These are phyloP conservation scores for Martiniozyma abietophila DNA, from an alignment of 805 yeast genomes.

Conservation along the genomic window DNA sequence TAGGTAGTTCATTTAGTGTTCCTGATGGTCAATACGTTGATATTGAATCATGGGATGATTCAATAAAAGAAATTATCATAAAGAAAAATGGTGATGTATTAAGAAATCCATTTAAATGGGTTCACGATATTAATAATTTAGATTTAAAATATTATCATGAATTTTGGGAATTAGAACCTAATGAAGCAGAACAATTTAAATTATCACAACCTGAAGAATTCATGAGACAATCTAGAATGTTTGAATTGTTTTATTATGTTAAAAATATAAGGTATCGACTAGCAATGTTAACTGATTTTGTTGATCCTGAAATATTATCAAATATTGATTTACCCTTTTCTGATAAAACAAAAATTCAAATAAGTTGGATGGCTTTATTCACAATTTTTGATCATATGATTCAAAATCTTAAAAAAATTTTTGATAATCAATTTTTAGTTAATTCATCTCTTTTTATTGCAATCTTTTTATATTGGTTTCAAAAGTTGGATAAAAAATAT, in stretches of 20 bases:
- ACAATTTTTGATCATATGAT: constrained; percentile 7
- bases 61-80: constrained; percentile 1
- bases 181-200: constrained; percentile 3
- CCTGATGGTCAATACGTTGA: constrained; percentile 3
- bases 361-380: constrained; percentile 7
- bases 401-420: constrained; percentile 4
- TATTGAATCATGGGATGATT: constrained; percentile 3
- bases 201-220: constrained; percentile 4
- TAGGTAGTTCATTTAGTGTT: constrained; percentile 1
- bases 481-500: constrained; percentile 6
- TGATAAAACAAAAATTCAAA: constrained; percentile 7
- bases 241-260: constrained; percentile 7
- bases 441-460: constrained; percentile 4
- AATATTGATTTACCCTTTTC: constrained; percentile 3
- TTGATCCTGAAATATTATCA: constrained; percentile 5
- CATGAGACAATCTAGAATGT: constrained; percentile 8
- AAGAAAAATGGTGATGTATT: not conserved
- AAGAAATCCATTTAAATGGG: constrained; percentile 1
- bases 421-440: constrained; percentile 6
- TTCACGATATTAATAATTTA: constrained; percentile 5
- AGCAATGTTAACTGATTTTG: constrained; percentile 7
- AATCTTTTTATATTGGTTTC: constrained; percentile 3
- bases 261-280: constrained; percentile 7
- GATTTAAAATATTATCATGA: constrained; percentile 7
- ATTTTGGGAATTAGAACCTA: constrained; percentile 4